These are phyloP conservation scores for Rhodotorula paludigena DNA, from an alignment of 768 basidiomycete species.

Conservation along the genomic window DNA sequence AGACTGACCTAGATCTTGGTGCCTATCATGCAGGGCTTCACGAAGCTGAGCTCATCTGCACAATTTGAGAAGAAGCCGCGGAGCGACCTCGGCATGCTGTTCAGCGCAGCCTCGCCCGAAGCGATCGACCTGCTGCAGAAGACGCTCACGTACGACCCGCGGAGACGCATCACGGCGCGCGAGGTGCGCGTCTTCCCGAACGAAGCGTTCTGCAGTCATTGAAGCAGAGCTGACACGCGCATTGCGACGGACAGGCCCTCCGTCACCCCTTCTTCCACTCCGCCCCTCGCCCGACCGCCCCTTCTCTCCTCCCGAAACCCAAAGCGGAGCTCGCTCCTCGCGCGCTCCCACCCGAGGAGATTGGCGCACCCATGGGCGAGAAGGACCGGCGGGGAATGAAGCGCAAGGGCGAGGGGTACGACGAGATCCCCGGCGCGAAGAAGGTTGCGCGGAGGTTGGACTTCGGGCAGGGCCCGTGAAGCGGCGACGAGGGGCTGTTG, in stretches of 20 bases:
- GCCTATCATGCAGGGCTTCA: slow-evolving; percentile 63
- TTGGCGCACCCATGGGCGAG: slow-evolving; percentile 4
- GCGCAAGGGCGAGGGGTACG: slow-evolving; percentile 12
- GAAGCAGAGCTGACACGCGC: too few species aligned
- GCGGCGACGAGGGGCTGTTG: too few species aligned
- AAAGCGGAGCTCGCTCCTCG: slow-evolving; percentile 52
- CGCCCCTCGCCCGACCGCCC: slow-evolving; percentile 61
- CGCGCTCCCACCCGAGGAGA: slow-evolving; percentile 50
- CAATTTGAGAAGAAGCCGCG: slow-evolving; percentile 80
- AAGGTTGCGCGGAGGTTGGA: slow-evolving; percentile 37
- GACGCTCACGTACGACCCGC: slow-evolving; percentile 79
- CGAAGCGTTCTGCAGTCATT: too few species aligned
- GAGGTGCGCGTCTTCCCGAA: slow-evolving; percentile 55
- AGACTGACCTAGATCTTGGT: too few species aligned
- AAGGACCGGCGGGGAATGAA: slow-evolving; percentile 2
- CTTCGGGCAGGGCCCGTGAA: slow-evolving; percentile 7
- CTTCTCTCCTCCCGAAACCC: slow-evolving; percentile 75
- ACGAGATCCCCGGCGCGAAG: slow-evolving; percentile 29
- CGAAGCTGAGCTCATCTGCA: slow-evolving; percentile 82
- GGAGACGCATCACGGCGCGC: slow-evolving; percentile 68
- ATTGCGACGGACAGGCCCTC: slow-evolving; percentile 69
- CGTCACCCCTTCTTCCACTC: slow-evolving; percentile 73
- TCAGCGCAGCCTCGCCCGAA: slow-evolving; percentile 83
- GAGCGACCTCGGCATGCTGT: slow-evolving; percentile 73
- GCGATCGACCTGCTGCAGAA: slow-evolving; percentile 74